phyloP scores from a whole-genome alignment of 1,139 yeast genomes.

The Saccharomyces uvarum region DNA sequence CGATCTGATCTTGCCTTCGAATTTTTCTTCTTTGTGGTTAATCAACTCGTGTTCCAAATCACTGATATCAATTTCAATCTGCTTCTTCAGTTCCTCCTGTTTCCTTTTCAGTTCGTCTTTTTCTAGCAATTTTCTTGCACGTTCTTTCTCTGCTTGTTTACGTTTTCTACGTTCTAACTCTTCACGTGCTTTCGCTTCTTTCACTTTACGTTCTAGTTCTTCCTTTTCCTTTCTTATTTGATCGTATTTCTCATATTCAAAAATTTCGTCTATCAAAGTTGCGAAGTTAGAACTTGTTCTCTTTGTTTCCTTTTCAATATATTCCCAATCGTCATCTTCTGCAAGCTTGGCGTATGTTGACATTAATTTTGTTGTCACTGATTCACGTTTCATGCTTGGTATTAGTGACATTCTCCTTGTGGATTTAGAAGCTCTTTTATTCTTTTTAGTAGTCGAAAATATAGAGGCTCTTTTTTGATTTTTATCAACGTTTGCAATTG shows the following conservation, averaged over 20 bases:
- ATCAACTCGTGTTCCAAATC: constrained; percentile 15
- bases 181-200: constrained; percentile 46
- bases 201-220: constrained; percentile 35
- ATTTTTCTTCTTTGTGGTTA: constrained; percentile 24
- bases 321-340: constrained; percentile 60
- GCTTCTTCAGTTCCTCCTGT: constrained; percentile 9
- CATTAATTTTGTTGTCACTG: constrained; percentile 56
- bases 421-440: constrained; percentile 28
- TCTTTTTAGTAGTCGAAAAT: constrained; percentile 15
- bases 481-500: constrained; percentile 15
- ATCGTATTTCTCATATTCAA: constrained; percentile 56
- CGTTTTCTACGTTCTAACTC: constrained; percentile 41
- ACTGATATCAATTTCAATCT: constrained; percentile 7
- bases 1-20: constrained; percentile 28
- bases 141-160: constrained; percentile 14
- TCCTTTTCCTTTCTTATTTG: constrained; percentile 46
- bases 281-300: constrained; percentile 76
- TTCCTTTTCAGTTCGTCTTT: constrained; percentile 14
- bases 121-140: constrained; percentile 11
- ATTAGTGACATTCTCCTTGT: constrained; percentile 32
- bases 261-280: constrained; percentile 64
- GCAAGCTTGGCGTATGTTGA: constrained; percentile 61
- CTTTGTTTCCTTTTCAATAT: constrained; percentile 63
- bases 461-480: constrained; percentile 33
- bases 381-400: constrained; percentile 47